Conservation (phyloP, 2,329 filamentous ascomycete genomes). For the Botryotinia calthae region DNA sequence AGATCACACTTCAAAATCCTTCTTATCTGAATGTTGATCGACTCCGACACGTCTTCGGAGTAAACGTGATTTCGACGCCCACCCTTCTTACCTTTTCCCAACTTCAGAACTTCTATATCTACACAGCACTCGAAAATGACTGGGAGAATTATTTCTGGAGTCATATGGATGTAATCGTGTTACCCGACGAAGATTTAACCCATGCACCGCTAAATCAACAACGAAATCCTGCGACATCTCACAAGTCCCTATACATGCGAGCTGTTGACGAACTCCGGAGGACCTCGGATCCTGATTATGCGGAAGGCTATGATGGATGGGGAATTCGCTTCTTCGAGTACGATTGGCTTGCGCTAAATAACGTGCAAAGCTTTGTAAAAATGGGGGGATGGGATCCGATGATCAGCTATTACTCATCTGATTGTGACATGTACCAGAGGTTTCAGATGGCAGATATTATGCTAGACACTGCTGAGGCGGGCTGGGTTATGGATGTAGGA, state of each 20-base stretch:
- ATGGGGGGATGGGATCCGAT: slow-evolving; percentile 53
- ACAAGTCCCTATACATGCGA: slow-evolving; percentile 52
- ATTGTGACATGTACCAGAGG: slow-evolving; percentile 53
- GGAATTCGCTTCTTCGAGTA: slow-evolving; percentile 46
- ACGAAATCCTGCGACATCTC: slow-evolving; percentile 15
- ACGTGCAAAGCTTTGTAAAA: slow-evolving; percentile 42
- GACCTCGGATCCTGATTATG: slow-evolving; percentile 32
- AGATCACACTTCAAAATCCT: slow-evolving; percentile 53
- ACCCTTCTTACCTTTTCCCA: slow-evolving; percentile 54
- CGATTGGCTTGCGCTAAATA: slow-evolving; percentile 53
- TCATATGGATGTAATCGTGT: slow-evolving; percentile 53
- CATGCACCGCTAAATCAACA: slow-evolving; percentile 22
- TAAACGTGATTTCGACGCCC: slow-evolving; percentile 51
- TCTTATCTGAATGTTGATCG: slow-evolving; percentile 54
- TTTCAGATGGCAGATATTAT: slow-evolving; percentile 45
- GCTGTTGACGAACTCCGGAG: slow-evolving; percentile 56
- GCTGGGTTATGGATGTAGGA: slow-evolving; percentile 48
- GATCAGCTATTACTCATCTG: slow-evolving; percentile 55
- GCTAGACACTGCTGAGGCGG: slow-evolving; percentile 42
- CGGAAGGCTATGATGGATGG: slow-evolving; percentile 10
- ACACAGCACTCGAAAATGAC: slow-evolving; percentile 44
- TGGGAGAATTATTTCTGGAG: slow-evolving; percentile 55
- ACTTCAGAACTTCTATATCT: slow-evolving; percentile 54
- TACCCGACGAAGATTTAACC: slow-evolving; percentile 43
- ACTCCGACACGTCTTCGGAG: slow-evolving; percentile 48